Base-by-base conservation (phyloP, 2,329 filamentous ascomycete species). In the Paraphaeosphaeria sporulosa region DNA sequence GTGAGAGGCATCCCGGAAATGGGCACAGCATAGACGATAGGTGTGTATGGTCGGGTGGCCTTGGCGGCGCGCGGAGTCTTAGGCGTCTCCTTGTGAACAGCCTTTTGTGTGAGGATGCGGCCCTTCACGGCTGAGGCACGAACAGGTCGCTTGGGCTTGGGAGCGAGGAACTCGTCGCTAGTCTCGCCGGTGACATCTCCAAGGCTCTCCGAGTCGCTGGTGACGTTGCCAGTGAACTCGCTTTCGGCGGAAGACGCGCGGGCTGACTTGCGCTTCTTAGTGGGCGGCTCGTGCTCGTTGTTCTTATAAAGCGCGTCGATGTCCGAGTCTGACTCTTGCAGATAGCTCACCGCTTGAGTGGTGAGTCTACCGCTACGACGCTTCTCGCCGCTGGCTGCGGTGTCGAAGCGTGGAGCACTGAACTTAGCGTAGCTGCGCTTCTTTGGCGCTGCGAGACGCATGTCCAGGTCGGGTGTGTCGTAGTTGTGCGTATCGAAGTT, bases 301-400 rank as follows among this genome's bases (percentile, higher is more conserved):
- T 25, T 27, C 19, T 51, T 36, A 40, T 36, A 21, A 10, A 42
- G 19, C 2, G n/a, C 38, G 23, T 32, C 30, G 30, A 25, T 25
- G 17, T 46, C 52, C 30, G 38, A 25, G 52, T 56, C 52, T 21
- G 36, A 9, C n/a, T 56, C 40, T 21, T 38, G 43, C 52, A 52
- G 30, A 43, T 43, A 27, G 12, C 25, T 42, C 1, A 10, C 10
- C 3, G 15, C 21, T 15, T 52, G 53, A 2, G 43, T 44, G 27
- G 53, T 52, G 38, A 59, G 36, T n/a, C 58, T 55, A 17, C 46
- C 52, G 47, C 58, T 60, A 19, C 58, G 58, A 19, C 58, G 46
- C 25, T 10, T 52, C 38, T 17, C 47, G 30, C 32, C 10, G 9
- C n/a, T 23, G n/a, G 17, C 13, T 5, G 23, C 34, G 13, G 34